Conservation (phyloP, 148 eudicot genomes). For the Vaccinium myrtillus region DNA sequence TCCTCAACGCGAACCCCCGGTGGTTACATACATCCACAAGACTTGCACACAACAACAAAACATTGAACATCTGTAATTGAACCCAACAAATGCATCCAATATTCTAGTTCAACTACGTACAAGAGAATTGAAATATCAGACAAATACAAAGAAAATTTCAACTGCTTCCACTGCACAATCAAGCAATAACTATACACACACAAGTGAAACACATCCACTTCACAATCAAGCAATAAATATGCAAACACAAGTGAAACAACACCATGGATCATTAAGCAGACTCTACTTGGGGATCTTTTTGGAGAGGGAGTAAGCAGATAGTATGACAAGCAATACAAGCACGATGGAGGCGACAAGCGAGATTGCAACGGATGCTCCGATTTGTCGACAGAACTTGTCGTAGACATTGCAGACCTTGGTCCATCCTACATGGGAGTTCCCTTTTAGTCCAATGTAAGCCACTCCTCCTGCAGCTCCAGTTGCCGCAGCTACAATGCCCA, state of each 20-base stretch:
- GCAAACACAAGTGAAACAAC: background rate
- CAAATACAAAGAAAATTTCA: background rate
- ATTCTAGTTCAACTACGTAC: background rate
- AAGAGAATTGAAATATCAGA: background rate
- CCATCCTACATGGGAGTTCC: slow-evolving; percentile 57
- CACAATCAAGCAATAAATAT: background rate
- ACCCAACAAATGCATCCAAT: background rate
- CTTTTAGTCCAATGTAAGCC: slow-evolving; percentile 54
- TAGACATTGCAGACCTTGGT: slow-evolving; percentile 46
- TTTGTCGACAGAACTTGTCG: slow-evolving; percentile 38
- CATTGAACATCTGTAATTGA: background rate
- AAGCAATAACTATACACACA: background rate
- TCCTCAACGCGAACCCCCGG: background rate
- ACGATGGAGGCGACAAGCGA: slow-evolving; percentile 51
- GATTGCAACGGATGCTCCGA: slow-evolving; percentile 37
- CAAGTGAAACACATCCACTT: background rate
- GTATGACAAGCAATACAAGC: slow-evolving; percentile 51
- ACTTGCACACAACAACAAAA: background rate
- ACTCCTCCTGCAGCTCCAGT: slow-evolving; percentile 60
- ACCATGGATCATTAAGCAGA: background rate
- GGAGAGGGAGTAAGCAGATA: slow-evolving; percentile 51
- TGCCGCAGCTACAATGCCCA: slow-evolving; percentile 77
- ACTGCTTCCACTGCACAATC: background rate
- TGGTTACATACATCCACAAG: background rate
- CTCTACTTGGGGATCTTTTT: slow-evolving; percentile 36